A percentile compares a stretch with the other conserved stretches of the same genome.
Conservation (phyloP, 2,329 filamentous ascomycete species). For the Cladophialophora exuberans region DNA sequence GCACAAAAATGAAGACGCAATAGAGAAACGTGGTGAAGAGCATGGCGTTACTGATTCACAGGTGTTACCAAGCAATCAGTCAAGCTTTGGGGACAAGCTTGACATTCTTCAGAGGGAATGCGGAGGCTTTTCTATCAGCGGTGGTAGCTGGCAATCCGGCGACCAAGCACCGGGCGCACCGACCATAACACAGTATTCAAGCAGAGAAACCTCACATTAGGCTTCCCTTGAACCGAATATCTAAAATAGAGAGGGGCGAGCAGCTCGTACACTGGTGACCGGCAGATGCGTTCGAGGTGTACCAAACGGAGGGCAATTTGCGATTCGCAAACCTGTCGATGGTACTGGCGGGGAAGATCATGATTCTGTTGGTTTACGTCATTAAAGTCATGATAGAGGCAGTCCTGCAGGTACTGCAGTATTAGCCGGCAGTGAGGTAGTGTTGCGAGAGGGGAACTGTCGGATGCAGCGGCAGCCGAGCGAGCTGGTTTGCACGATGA, state of each 20-base stretch:
- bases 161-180: too few relatives aligned
- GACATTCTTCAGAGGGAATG: background rate
- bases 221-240: background rate
- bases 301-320: background rate
- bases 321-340: background rate
- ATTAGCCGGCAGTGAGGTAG: too few relatives aligned
- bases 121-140: background rate
- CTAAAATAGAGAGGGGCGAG: background rate
- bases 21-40: background rate
- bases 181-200: background rate
- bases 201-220: too few relatives aligned
- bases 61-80: too few relatives aligned
- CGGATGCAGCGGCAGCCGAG: too few relatives aligned
- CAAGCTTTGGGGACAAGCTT: background rate
- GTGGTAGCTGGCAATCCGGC: background rate
- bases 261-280: too few relatives aligned
- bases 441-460: too few relatives aligned
- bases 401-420: background rate
- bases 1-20: background rate
- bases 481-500: too few relatives aligned
- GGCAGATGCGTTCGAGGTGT: too few relatives aligned
- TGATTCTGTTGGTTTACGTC: background rate
- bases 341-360: background rate
- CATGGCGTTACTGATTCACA: background rate
- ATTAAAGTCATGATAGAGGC: background rate